Evolutionary conservation across 2,329 filamentous ascomycete genomes (phyloP).

Genomic region (Exutisphaerella laricina): DNA sequence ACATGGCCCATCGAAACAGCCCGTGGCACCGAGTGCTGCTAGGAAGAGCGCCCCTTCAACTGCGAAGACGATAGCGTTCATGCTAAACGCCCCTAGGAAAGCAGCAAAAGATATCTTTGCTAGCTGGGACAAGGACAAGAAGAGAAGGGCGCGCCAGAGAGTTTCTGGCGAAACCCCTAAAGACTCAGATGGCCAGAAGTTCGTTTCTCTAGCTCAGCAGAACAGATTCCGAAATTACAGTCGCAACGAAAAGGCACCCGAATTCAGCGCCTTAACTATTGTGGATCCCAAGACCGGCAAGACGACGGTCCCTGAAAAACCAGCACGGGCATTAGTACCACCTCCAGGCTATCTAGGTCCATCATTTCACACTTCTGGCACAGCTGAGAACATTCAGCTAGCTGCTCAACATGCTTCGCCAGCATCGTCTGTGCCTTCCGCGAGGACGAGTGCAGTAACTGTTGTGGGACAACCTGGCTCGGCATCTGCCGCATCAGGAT

Average conservation of each 20-base stretch:
- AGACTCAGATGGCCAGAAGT: slow-evolving; percentile 19
- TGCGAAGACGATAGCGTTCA: neutral
- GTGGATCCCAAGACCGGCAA: slow-evolving; percentile 31
- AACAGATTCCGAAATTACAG: slow-evolving; percentile 22
- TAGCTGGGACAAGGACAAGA: slow-evolving; percentile 13
- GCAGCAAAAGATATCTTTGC: slow-evolving; percentile 11
- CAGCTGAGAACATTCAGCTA: too few species aligned
- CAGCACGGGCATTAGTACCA: too few species aligned
- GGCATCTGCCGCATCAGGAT: too few species aligned
- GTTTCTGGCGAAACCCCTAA: slow-evolving; percentile 22
- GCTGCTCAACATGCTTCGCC: neutral
- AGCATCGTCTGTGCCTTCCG: too few species aligned
- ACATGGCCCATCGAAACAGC: too few species aligned
- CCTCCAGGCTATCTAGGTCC: too few species aligned
- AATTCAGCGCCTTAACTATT: slow-evolving; percentile 23
- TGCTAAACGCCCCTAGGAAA: neutral
- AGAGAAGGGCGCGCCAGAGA: slow-evolving; percentile 12
- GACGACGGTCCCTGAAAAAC: slow-evolving; percentile 1
- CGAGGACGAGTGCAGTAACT: too few species aligned
- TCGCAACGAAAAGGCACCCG: slow-evolving; percentile 26
- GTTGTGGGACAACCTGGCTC: too few species aligned
- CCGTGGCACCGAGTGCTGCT: slow-evolving; percentile 4
- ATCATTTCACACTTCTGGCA: too few species aligned
- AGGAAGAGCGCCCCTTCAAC: slow-evolving; percentile 15
- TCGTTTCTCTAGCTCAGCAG: slow-evolving; percentile 21